phyloP scores from a whole-genome alignment of 345 rosid species.

The Hibiscus syriacus region DNA sequence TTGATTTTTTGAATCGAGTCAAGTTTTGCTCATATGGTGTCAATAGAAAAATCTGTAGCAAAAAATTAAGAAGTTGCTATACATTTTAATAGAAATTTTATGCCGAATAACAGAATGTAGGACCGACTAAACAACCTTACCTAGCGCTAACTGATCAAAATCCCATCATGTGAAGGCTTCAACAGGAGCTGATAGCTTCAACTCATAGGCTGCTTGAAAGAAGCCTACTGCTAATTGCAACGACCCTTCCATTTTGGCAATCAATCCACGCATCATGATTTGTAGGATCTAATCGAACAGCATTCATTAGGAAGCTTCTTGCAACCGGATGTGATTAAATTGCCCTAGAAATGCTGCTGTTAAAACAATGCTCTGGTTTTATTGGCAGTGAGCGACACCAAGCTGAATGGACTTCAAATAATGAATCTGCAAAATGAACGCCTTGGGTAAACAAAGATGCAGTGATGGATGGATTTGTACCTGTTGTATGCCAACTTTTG shows the following conservation, averaged over 20 bases:
- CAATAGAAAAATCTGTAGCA: neutral
- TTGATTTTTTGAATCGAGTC: too few relatives aligned
- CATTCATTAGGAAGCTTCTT: constrained; percentile 80
- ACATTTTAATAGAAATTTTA: neutral
- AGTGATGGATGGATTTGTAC: constrained; percentile 21
- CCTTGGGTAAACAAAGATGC: neutral
- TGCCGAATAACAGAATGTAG: too few relatives aligned
- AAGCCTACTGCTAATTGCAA: constrained; percentile 75
- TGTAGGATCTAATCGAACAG: constrained; percentile 67
- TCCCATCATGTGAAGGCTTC: constrained; percentile 30
- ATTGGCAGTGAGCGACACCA: constrained; percentile 60
- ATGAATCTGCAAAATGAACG: constrained; percentile 44
- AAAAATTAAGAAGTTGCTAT: neutral
- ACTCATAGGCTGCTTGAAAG: constrained; percentile 88
- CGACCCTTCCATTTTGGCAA: constrained; percentile 75
- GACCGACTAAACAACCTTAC: too few relatives aligned
- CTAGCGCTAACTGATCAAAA: neutral
- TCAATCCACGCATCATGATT: constrained; percentile 65
- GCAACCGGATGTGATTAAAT: constrained; percentile 54
- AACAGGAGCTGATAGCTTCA: constrained; percentile 64
- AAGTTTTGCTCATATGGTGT: too few relatives aligned
- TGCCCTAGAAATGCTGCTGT: constrained; percentile 64
- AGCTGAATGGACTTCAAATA: constrained; percentile 55
- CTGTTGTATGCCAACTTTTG: constrained; percentile 70
- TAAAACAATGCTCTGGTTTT: constrained; percentile 77